These are phyloP conservation scores for Purshia tridentata DNA, from an alignment of 306 rosid species.

Conservation along the genomic window DNA sequence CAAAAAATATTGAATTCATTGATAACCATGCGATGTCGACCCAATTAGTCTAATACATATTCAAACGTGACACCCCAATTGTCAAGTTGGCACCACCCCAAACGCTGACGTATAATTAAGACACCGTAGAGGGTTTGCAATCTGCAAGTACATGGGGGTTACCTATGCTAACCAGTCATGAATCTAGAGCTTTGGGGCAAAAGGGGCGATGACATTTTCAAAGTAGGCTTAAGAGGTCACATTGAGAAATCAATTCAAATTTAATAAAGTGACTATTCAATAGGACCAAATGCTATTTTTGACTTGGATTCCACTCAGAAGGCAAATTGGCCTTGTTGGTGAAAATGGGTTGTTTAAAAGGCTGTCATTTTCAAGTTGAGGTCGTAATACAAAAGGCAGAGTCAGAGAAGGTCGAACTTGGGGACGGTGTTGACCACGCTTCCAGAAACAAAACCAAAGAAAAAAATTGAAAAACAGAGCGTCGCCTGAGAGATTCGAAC, in stretches of 20 bases:
- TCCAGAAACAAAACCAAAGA: background rate
- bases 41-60: too few relatives aligned
- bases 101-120: background rate
- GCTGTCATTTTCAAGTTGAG: background rate
- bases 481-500: slow-evolving; percentile 71
- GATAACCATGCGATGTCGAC: too few relatives aligned
- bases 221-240: background rate
- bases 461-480: rapidly evolving
- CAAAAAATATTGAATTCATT: too few relatives aligned
- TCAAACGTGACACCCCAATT: too few relatives aligned
- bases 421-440: background rate
- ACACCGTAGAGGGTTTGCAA: background rate
- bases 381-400: too few relatives aligned
- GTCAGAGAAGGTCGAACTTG: background rate
- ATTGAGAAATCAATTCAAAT: background rate
- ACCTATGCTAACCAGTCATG: background rate
- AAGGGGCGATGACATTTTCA: background rate
- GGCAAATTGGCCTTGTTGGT: background rate
- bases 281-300: background rate
- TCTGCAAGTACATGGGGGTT: background rate
- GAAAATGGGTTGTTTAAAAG: background rate
- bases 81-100: too few relatives aligned
- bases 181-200: background rate
- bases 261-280: background rate
- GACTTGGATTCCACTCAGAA: background rate